A percentile compares a stretch with the other conserved stretches of the same genome.
Conservation (phyloP, 768 basidiomycete genomes). For the Artomyces pyxidatus region DNA sequence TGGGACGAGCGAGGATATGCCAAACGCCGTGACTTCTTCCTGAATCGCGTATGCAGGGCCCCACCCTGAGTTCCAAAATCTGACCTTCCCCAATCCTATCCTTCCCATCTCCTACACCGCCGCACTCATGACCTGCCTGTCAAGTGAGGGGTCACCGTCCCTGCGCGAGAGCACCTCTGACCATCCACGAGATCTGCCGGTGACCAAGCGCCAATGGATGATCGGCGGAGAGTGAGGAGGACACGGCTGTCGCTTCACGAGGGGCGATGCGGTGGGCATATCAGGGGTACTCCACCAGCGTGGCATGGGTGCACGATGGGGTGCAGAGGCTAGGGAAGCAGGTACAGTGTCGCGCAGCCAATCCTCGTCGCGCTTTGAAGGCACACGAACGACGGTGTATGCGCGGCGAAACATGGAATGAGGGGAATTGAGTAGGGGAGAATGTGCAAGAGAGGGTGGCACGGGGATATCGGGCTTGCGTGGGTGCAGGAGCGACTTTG, state of each 20-base stretch:
- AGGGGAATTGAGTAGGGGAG: constrained; percentile 45
- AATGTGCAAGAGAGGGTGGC: constrained; percentile 49
- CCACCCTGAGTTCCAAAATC: no score
- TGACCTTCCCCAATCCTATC: no score
- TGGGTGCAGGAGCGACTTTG: not conserved
- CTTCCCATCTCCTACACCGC: no score
- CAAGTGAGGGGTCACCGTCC: not conserved
- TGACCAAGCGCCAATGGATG: not conserved
- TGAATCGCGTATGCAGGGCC: not conserved
- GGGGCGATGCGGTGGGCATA: not conserved
- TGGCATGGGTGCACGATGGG: not conserved
- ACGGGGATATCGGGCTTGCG: constrained; percentile 34
- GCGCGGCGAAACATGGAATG: constrained; percentile 39
- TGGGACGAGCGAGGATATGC: not conserved
- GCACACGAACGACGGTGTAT: constrained; percentile 25
- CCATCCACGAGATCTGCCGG: not conserved
- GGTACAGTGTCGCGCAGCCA: constrained; percentile 65
- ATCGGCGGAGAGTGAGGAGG: not conserved
- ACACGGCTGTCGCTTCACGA: no score
- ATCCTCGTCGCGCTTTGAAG: constrained; percentile 44
- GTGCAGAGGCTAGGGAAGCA: constrained; percentile 5
- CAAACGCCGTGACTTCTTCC: not conserved
- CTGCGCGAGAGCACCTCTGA: not conserved
- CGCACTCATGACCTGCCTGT: not conserved
- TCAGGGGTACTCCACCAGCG: not conserved